Evolutionary conservation across 1,284 basidiomycete genomes (phyloP), one percentile per base, ranked within the genome.

Genomic region (Abortiporus biennis): DNA sequence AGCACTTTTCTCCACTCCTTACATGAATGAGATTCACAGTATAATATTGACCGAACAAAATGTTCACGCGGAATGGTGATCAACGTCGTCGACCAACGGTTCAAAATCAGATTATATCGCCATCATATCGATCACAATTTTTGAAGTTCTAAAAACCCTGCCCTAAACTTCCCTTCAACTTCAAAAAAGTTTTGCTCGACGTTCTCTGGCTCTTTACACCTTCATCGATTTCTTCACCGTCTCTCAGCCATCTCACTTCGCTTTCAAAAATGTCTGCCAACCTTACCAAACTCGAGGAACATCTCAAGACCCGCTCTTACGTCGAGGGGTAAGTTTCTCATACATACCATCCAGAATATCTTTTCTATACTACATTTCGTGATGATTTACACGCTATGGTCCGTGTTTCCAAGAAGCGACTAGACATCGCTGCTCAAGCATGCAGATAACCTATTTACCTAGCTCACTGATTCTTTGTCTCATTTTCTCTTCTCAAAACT

Each of bases 381-480:
- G 89, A 93, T 92, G 89, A 91, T 69, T 61, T 63, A 65, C 67
- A 42, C 69, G 85, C 88, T 91, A 90, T 93, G 91, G 90, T 94
- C 91, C 91, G 91, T 93, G 92, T 94, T 94, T 92, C 91, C 82
- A 87, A 95, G 90, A 85, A 80, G 88, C 85, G 92, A 87, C 74
- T 90, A 95, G 91, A 94, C 89, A 89, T 80, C 92, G 85, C 86
- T 84, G 78, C 69, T 73, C 71, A 69, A 76, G 62, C 64, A 71
- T 91, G 89, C 85, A 72, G 89, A 92, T 55, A 87, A 62, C 58
- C 54, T 60, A 57, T n/a, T 71, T 74, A 76, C 88, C 80, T 90
- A 85, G 89, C 85, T 64, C 62, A 83, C 92, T 95, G 92, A 95
- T 63, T 53, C 53, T 54, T 52, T 50, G 50, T 47, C 24, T 37